These are phyloP conservation scores for Neonectria faginata DNA, from an alignment of 2,329 filamentous ascomycete genomes.

Conservation along the genomic window DNA sequence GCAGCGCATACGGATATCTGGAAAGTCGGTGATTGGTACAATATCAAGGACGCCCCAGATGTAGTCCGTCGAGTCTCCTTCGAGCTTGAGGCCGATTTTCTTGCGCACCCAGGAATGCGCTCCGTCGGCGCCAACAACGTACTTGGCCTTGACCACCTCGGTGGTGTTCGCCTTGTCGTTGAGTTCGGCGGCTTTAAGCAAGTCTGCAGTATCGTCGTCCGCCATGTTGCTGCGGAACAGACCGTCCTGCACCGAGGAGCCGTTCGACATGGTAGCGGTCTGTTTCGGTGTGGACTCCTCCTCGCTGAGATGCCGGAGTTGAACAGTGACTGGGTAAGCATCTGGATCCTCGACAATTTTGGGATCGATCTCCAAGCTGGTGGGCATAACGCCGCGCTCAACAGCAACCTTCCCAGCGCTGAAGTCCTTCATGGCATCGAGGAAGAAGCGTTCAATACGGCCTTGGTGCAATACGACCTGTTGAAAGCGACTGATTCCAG, in stretches of 20 bases:
- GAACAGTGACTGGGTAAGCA: slow-evolving; percentile 33
- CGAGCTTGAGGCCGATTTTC: slow-evolving; percentile 41
- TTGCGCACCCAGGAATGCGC: slow-evolving; percentile 44
- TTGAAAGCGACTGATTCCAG: slow-evolving; percentile 71
- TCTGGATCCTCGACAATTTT: slow-evolving; percentile 22
- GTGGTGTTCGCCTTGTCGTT: slow-evolving; percentile 28
- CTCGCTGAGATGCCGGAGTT: slow-evolving; percentile 29
- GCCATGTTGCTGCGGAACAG: slow-evolving; percentile 35
- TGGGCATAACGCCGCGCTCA: slow-evolving; percentile 32
- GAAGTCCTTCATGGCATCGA: slow-evolving; percentile 35
- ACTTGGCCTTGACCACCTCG: slow-evolving; percentile 30
- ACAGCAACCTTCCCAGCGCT: slow-evolving; percentile 26
- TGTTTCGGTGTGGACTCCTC: slow-evolving; percentile 33
- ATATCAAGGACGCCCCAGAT: slow-evolving; percentile 47
- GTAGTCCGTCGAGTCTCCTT: slow-evolving; percentile 45
- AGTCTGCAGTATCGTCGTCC: slow-evolving; percentile 30
- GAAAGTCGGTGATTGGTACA: slow-evolving; percentile 44
- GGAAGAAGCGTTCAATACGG: slow-evolving; percentile 37
- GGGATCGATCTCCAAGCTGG: slow-evolving; percentile 22
- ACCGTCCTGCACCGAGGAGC: slow-evolving; percentile 26
- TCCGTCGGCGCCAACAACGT: slow-evolving; percentile 41
- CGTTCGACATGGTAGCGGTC: slow-evolving; percentile 26
- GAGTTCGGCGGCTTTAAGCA: slow-evolving; percentile 28
- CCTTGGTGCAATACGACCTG: slow-evolving; percentile 71
- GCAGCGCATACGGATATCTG: slow-evolving; percentile 46